phyloP scores from a whole-genome alignment of 2,329 filamentous ascomycete species.

The Neobulgaria alba region DNA sequence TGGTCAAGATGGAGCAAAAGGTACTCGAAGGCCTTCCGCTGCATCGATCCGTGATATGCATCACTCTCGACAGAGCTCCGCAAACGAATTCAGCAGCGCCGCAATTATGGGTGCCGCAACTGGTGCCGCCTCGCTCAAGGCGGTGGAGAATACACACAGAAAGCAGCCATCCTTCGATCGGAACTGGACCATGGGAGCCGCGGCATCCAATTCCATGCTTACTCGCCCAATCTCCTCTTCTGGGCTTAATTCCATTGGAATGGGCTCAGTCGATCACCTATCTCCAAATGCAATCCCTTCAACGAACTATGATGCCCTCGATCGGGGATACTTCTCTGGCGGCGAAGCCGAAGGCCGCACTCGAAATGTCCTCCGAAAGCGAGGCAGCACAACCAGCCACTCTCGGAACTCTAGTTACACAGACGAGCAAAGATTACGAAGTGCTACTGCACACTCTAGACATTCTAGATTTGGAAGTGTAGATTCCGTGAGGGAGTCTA shows the following conservation, averaged over 20 bases:
- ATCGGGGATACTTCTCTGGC: constrained; percentile 89
- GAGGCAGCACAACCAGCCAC: constrained; percentile 50
- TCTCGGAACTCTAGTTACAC: constrained; percentile 68
- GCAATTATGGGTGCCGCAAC: constrained; percentile 36
- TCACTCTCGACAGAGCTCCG: constrained; percentile 76
- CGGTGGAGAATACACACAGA: constrained; percentile 38
- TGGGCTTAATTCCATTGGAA: constrained; percentile 19
- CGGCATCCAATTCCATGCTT: constrained; percentile 19
- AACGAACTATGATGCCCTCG: constrained; percentile 46
- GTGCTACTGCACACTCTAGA: constrained; percentile 55
- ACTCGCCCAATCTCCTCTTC: constrained; percentile 23
- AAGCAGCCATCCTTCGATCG: constrained; percentile 63
- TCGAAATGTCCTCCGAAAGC: constrained; percentile 75
- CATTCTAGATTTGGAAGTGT: constrained; percentile 74
- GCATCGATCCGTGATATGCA: constrained; percentile 75
- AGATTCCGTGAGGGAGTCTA: constrained; percentile 60
- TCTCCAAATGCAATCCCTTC: constrained; percentile 21
- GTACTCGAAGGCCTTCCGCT: constrained; percentile 61
- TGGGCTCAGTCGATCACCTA: constrained; percentile 26
- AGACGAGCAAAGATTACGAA: constrained; percentile 63
- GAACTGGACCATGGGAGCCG: constrained; percentile 57
- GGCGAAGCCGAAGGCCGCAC: constrained; percentile 70
- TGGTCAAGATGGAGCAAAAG: constrained; percentile 31
- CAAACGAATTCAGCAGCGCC: constrained; percentile 34
- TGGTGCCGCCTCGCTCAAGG: constrained; percentile 13